Percentiles rank a stretch among this genome's conserved stretches.
Evolutionary conservation across 129 eudicot genomes (phyloP).

Genomic region (Logfia minima): DNA sequence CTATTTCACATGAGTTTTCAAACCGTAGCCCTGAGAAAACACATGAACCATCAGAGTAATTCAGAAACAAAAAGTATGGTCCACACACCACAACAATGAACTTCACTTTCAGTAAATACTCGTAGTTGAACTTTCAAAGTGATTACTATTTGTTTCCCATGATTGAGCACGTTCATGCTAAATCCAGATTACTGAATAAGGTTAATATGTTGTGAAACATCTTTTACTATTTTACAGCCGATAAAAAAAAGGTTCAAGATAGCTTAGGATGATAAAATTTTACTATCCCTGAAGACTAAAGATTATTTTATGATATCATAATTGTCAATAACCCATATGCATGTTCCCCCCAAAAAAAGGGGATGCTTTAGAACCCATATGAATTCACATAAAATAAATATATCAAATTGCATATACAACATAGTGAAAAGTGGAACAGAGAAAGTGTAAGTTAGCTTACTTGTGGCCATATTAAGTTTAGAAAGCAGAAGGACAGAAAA

Average conservation of each 20-base stretch:
- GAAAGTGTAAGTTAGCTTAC: conserved; percentile 28
- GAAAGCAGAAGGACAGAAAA: conserved; percentile 17
- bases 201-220: neutral
- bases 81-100: neutral
- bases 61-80: neutral
- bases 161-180: neutral
- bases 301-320: neutral
- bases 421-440: conserved; percentile 5
- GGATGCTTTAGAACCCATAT: neutral
- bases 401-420: neutral
- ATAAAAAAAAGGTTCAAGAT: neutral
- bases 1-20: conserved; percentile 88
- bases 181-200: neutral
- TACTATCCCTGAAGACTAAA: neutral
- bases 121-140: neutral
- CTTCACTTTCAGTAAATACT: neutral
- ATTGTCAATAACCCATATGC: neutral
- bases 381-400: neutral
- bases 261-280: neutral
- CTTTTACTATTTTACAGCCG: neutral
- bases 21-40: conserved; percentile 65
- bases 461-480: conserved; percentile 38
- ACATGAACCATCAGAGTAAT: conserved; percentile 12
- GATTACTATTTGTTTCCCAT: neutral
- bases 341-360: neutral